A percentile compares a stretch with the other conserved stretches of the same genome.
Conservation (phyloP, 371 early-diverging fungal species). For the Mucor sp. region DNA sequence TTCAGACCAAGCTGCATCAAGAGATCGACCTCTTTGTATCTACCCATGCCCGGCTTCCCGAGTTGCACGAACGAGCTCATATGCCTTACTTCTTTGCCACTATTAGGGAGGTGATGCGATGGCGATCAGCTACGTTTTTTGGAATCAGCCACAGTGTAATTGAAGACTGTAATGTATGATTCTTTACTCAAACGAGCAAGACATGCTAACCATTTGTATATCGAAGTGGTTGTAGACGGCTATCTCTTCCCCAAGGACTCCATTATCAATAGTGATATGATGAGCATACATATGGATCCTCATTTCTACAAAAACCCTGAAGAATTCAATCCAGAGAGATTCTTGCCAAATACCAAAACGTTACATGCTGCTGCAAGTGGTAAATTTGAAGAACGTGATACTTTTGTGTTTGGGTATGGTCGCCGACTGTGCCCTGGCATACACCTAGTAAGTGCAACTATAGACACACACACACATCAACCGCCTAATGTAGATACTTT, state of each 20-base stretch:
- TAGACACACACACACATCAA: background rate
- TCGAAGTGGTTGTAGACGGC: slow-evolving; percentile 7
- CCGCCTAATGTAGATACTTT: background rate
- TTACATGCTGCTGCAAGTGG: slow-evolving; percentile 17
- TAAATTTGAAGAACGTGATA: slow-evolving; percentile 8
- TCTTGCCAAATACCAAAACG: slow-evolving; percentile 8
- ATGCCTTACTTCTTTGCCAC: slow-evolving; percentile 25
- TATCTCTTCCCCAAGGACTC: slow-evolving; percentile 24
- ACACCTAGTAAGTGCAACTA: slow-evolving; percentile 14
- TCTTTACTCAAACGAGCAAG: background rate
- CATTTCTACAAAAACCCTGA: slow-evolving; percentile 10
- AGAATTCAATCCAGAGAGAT: slow-evolving; percentile 29
- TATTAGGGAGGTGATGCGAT: slow-evolving; percentile 32
- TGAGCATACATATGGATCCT: slow-evolving; percentile 7
- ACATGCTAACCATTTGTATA: background rate
- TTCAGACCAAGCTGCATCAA: slow-evolving; percentile 11
- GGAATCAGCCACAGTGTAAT: slow-evolving; percentile 28
- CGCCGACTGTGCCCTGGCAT: slow-evolving; percentile 23
- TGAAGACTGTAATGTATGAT: slow-evolving; percentile 26
- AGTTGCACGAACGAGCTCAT: slow-evolving; percentile 12
- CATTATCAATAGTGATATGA: slow-evolving; percentile 6
- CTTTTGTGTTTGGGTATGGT: slow-evolving; percentile 19
- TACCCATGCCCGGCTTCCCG: slow-evolving; percentile 15
- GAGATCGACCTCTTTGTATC: slow-evolving; percentile 20
- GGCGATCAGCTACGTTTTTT: slow-evolving; percentile 22